Conservation (phyloP, 495 filamentous ascomycete species). For the Penicillium lividum region DNA sequence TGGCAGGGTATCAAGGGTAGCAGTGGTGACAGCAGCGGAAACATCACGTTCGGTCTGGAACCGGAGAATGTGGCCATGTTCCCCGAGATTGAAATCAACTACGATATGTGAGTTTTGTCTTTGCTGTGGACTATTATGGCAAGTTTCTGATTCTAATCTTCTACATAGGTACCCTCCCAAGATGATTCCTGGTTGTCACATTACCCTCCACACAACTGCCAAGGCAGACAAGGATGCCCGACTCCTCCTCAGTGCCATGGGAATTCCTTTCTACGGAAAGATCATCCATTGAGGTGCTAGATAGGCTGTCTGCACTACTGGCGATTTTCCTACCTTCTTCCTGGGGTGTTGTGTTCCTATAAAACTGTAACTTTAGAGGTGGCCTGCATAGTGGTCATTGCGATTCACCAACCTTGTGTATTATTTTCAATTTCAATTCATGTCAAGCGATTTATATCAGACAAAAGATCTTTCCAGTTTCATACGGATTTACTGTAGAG, state of each 20-base stretch:
- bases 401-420: constrained; percentile 30
- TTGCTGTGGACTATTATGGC: not conserved
- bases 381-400: constrained; percentile 32
- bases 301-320: not conserved
- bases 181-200: constrained; percentile 90
- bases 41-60: constrained; percentile 77
- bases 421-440: constrained; percentile 25
- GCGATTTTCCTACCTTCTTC: constrained; percentile 13
- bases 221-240: constrained; percentile 89
- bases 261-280: constrained; percentile 80
- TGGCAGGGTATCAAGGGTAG: constrained; percentile 78
- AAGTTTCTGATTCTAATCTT: constrained; percentile 5
- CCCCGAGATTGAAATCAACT: constrained; percentile 91
- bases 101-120: constrained; percentile 69
- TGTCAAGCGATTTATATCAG: constrained; percentile 15
- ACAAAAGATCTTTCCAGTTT: not conserved
- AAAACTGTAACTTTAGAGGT: constrained; percentile 39
- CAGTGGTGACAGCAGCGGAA: constrained; percentile 81
- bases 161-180: constrained; percentile 69
- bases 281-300: constrained; percentile 45
- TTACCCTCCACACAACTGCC: constrained; percentile 85
- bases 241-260: constrained; percentile 76
- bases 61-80: constrained; percentile 74
- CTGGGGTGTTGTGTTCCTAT: constrained; percentile 20
- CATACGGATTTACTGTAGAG: not conserved